Conservation (phyloP, 2,329 filamentous ascomycete genomes). For the Beauveria rudraprayagi region DNA sequence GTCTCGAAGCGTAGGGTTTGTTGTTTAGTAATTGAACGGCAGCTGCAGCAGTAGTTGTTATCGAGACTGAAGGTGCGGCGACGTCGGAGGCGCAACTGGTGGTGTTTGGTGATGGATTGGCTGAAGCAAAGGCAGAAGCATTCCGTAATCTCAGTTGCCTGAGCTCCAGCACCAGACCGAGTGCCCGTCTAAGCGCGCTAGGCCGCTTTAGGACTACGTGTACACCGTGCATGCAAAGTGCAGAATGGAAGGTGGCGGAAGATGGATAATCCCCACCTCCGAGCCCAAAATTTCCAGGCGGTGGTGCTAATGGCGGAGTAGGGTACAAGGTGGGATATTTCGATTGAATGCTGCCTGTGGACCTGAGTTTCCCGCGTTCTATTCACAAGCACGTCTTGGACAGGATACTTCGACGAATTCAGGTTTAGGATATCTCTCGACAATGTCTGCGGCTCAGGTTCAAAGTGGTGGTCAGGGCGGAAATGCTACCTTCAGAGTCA, state of each 20-base stretch:
- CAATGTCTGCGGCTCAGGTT: conserved; percentile 33
- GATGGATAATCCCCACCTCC: conserved; percentile 31
- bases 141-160: conserved; percentile 36
- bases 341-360: conserved; percentile 23
- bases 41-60: neutral
- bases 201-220: conserved; percentile 12
- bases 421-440: conserved; percentile 30
- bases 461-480: conserved; percentile 29
- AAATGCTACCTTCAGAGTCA: conserved; percentile 51
- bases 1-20: neutral
- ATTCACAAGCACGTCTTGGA: conserved; percentile 19
- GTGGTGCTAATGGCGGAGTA: conserved; percentile 25
- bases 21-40: neutral
- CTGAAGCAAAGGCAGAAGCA: conserved; percentile 26
- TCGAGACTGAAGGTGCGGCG: neutral
- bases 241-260: conserved; percentile 23
- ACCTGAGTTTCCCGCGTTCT: conserved; percentile 22
- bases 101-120: conserved; percentile 20
- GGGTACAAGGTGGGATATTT: conserved; percentile 34
- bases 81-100: conserved; percentile 13
- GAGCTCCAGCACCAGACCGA: conserved; percentile 25
- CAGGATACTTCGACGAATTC: conserved; percentile 2
- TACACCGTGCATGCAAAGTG: conserved; percentile 10
- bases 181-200: conserved; percentile 17
- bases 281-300: conserved; percentile 33